Base-by-base conservation (phyloP, 106 monocot species). In the Agapanthus africanus region DNA sequence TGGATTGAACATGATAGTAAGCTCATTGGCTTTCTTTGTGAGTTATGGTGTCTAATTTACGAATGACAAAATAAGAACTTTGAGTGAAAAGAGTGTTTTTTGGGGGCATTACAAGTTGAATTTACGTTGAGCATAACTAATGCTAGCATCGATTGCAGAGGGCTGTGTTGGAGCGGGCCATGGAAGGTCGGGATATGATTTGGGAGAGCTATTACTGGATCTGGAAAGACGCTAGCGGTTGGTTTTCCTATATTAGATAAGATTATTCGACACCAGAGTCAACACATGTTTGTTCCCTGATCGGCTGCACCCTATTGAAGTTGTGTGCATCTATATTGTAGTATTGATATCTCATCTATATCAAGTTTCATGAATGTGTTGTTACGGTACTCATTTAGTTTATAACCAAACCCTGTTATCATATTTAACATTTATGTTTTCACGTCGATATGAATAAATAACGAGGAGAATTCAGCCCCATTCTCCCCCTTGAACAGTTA, bases 161-260 rank as follows among this genome's bases (percentile, higher is more conserved):
- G 40, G 79, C 79, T 40, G 79, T 79, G 11, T 52, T 79, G 79
- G 79, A 79, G 40, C 73, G 73, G 40, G 73, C 73, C 19, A 61
- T 79, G 79, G 79, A 79, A 51, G 82, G 82, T 30, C 70, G 82
- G 28, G 82, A 82, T 52, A 78, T 82, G 82, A 82, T 82, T 36
- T 66, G 82, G 82, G 51, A 77, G 78, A 70, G 82, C 82, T 59
- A 74, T 78, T 18, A 82, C 82, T 47, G 82, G 78, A 35, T 78
- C 82, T 50, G 82, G 82, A 22, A 82, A 82, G 50, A 82, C 82
- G 50, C 70, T 78, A 59, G 82, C 82, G 6, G 77, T 78, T 67
- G 82, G 74, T 39, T 74, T 82, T 66, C 82, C 82, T 21, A 82
- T 82, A 70, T 65, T 82, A 47, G 77, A 81, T 69, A 81, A 81